These are phyloP conservation scores for Nakaseomyces glabratus DNA, from an alignment of 1,139 yeast genomes.

Conservation along the genomic window DNA sequence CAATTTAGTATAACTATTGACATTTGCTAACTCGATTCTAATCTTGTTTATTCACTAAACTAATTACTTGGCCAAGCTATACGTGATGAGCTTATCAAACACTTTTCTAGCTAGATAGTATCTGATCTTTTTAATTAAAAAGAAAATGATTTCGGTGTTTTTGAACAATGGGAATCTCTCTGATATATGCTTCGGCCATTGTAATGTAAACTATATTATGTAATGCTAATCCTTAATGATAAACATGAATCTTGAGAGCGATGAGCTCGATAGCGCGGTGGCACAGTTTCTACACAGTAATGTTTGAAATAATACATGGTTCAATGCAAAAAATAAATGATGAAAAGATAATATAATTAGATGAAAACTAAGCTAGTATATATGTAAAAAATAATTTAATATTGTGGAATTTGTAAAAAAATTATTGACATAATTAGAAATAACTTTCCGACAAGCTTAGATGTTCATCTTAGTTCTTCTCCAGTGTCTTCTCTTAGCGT, in stretches of 20 bases:
- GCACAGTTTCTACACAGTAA: no score
- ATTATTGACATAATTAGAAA: neutral
- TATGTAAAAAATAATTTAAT: no score
- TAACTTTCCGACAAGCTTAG: slow-evolving; percentile 43
- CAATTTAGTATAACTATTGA: no score
- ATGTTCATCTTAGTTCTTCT: slow-evolving; percentile 99
- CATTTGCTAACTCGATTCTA: no score
- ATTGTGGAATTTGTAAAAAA: neutral
- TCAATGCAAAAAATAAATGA: no score
- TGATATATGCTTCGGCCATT: no score
- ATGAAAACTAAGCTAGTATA: slow-evolving; percentile 6
- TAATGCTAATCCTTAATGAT: no score
- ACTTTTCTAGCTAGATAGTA: slow-evolving; percentile 31
- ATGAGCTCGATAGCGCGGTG: neutral
- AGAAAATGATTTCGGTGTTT: slow-evolving; percentile 28
- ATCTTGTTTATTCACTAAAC: no score
- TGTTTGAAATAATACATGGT: no score
- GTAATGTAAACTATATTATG: no score
- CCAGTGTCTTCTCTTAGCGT: slow-evolving; percentile 99
- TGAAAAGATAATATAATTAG: no score
- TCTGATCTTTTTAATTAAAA: slow-evolving; percentile 25
- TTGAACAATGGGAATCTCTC: slow-evolving; percentile 21
- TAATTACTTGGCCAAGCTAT: no score
- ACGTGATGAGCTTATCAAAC: slow-evolving; percentile 26
- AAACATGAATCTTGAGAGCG: neutral